Conservation (phyloP, 306 rosid species). For the Quercus berberidifolia region DNA sequence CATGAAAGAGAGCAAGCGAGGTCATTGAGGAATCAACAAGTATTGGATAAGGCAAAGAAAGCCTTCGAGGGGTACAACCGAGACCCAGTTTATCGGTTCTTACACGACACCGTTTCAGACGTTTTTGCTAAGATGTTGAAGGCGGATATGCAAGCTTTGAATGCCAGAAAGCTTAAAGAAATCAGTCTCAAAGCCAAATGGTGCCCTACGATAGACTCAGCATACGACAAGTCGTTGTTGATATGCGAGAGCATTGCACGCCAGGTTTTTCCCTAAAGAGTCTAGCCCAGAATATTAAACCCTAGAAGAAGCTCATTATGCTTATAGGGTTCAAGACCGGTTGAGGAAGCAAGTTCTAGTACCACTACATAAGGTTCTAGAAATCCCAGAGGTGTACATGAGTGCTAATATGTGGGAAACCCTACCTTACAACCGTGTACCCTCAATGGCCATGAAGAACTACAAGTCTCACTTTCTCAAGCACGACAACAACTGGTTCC, state of each 20-base stretch:
- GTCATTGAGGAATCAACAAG: slow-evolving; percentile 1
- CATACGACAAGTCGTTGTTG: slow-evolving; percentile 51
- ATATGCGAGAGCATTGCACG: slow-evolving; percentile 60
- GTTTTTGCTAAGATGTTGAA: slow-evolving; percentile 48
- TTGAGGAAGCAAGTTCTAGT: slow-evolving; percentile 62
- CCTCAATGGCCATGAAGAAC: slow-evolving; percentile 57
- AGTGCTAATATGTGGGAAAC: slow-evolving; percentile 52
- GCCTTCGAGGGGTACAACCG: slow-evolving; percentile 31
- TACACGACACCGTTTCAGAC: slow-evolving; percentile 50
- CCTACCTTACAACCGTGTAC: slow-evolving; percentile 6
- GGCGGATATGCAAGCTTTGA: slow-evolving; percentile 41
- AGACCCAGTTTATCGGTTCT: slow-evolving; percentile 35
- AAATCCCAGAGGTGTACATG: slow-evolving; percentile 69
- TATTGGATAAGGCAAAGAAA: slow-evolving; percentile 50
- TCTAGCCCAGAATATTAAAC: slow-evolving; percentile 45
- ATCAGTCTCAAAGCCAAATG: slow-evolving; percentile 65
- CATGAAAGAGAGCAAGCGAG: too few relatives aligned
- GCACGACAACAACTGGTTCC: slow-evolving; percentile 50
- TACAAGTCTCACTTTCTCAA: slow-evolving; percentile 44
- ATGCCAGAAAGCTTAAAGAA: slow-evolving; percentile 9
- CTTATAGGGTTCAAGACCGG: slow-evolving; percentile 60
- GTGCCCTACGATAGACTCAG: slow-evolving; percentile 72
- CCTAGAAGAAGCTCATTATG: slow-evolving; percentile 63
- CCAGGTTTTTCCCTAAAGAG: slow-evolving; percentile 43
- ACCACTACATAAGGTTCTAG: slow-evolving; percentile 51